phyloP scores from a whole-genome alignment of 352 stramenopile genomes.

The Globisporangium spinosum region DNA sequence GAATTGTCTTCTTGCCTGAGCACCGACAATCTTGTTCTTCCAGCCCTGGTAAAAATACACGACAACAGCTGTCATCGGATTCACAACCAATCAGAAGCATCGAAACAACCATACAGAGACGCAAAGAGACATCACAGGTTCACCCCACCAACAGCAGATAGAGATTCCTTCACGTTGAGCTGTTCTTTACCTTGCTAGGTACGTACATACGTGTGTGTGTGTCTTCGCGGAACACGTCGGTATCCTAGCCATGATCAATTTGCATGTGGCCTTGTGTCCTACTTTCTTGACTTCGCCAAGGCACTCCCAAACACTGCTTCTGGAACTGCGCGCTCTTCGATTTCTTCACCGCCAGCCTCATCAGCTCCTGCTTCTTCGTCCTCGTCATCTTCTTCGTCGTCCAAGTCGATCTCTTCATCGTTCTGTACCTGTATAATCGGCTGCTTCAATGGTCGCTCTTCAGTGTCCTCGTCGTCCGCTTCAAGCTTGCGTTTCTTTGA shows the following conservation, averaged over 20 bases:
- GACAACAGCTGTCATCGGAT: background rate
- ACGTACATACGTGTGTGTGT: background rate
- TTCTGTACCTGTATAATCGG: conserved; percentile 69
- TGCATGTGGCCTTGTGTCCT: too few species aligned
- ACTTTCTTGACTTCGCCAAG: conserved; percentile 9
- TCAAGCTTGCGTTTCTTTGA: conserved; percentile 63
- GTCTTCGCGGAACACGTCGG: background rate
- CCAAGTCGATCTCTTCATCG: conserved; percentile 93
- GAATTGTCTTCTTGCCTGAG: background rate
- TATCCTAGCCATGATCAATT: background rate
- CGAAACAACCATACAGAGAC: background rate
- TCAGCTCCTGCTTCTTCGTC: conserved; percentile 22
- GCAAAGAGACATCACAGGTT: background rate
- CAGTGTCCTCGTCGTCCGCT: conserved; percentile 46
- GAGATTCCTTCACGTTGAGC: background rate
- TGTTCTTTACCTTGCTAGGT: conserved; percentile 7
- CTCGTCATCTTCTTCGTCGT: conserved; percentile 77
- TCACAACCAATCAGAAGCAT: background rate
- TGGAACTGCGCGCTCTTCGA: conserved; percentile 58
- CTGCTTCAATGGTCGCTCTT: conserved; percentile 80
- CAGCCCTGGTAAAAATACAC: conserved; percentile 7
- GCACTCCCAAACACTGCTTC: conserved; percentile 40
- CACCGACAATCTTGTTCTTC: conserved; percentile 3
- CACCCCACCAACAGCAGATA: background rate
- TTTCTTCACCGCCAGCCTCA: conserved; percentile 11